Percentiles rank a stretch among this genome's conserved stretches.
phyloP scores from a whole-genome alignment of 371 early-diverging fungal genomes.

The Mucor piriformis region DNA sequence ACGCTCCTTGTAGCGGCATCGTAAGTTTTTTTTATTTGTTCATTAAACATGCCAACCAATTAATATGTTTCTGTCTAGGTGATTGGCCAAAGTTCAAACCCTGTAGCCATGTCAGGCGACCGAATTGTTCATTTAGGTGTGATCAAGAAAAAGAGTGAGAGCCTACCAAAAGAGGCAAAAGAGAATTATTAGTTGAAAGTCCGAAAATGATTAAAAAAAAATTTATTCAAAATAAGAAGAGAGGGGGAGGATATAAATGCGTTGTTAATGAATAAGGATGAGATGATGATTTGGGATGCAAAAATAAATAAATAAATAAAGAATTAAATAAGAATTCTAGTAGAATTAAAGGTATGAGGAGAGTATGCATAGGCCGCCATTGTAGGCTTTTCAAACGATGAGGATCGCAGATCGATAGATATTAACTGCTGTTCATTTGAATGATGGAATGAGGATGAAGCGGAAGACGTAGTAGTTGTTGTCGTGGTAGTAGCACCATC shows the following conservation, averaged over 20 bases:
- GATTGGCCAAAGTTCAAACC: conserved; percentile 60
- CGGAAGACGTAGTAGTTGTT: conserved; percentile 21
- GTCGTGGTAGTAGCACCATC: conserved; percentile 14
- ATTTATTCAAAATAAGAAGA: background rate
- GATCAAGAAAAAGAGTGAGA: conserved; percentile 59
- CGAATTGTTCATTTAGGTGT: conserved; percentile 83
- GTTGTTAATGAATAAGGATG: background rate
- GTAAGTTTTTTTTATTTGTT: conserved; percentile 57
- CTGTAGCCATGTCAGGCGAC: conserved; percentile 81
- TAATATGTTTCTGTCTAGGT: conserved; percentile 19
- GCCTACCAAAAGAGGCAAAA: conserved; percentile 62
- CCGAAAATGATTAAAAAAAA: background rate
- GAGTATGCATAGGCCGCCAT: conserved; percentile 15
- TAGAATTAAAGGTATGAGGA: conserved; percentile 4
- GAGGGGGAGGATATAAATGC: background rate
- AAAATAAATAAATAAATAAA: background rate
- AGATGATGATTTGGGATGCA: too few relatives aligned
- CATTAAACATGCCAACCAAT: background rate
- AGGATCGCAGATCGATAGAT: conserved; percentile 7
- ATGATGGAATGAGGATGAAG: conserved; percentile 24
- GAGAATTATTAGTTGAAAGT: conserved; percentile 44
- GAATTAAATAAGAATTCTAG: conserved; percentile 5
- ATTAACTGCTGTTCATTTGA: conserved; percentile 1
- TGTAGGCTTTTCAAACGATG: background rate
- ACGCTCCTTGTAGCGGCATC: conserved; percentile 83